Base-by-base conservation (phyloP, 2,329 filamentous ascomycete genomes). In the Tolypocladium tropicale region DNA sequence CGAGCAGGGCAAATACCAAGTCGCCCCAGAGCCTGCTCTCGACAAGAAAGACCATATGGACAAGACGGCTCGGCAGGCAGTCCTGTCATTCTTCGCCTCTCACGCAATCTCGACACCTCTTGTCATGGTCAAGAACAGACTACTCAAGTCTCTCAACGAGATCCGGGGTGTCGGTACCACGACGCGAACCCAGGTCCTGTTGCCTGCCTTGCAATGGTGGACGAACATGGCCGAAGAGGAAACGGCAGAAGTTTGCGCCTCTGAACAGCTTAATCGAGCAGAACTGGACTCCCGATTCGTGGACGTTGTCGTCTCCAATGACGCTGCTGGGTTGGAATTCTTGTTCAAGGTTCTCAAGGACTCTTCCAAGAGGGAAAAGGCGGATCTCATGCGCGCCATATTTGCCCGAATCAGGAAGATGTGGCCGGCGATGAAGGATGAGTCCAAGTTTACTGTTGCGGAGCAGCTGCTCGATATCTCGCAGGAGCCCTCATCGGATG, bases 161-260 rank as follows among this genome's bases (percentile, higher is more conserved):
- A 77, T 92, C 53, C 90, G 90, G 65, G 80, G 84, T 53, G 84
- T 90, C 4, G 84, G 83, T n/a, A 74, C 75, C 7, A 83, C 79
- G 30, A 84, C 86, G 12, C 85, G 90, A 56, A 89, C 84, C 2
- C 84, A 88, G 61, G 77, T 88, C 25, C 74, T 97, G n/a, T 73
- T 93, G n/a, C 89, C 91, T 1, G 71, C 87, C 4, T 75, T 96
- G 34, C 78, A 82, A 56, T 77, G 79, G 65, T 95, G 90, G 90
- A 77, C 83, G 30, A 70, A 73, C 10, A 68, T 89, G 25, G 71
- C 73, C 12, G 73, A 76, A 11, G 69, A 74, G 2, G 76, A 85
- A 30, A 80, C 81, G 1, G 64, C 72, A 9, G 69, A 74, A 7
- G 71, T 77, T 14, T 68, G 68, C 61, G 37, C 63, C 58, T 56